Evolutionary conservation across 2,329 filamentous ascomycete species (phyloP).

Genomic region (Fusarium fujikuroi): DNA sequence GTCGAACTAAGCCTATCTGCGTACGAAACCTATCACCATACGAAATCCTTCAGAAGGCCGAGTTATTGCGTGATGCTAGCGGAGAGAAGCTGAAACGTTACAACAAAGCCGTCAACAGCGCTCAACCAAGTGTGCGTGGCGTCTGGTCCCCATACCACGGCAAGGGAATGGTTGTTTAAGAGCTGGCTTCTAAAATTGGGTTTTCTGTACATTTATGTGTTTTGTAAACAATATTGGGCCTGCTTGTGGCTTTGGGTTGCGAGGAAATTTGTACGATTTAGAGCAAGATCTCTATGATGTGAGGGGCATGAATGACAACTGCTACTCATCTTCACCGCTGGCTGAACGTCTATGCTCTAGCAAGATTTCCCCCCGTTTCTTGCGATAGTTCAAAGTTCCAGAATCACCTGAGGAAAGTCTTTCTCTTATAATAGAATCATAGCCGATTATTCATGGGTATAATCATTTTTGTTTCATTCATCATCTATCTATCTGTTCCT

Average conservation of each 20-base stretch:
- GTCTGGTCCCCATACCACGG: conserved; percentile 78
- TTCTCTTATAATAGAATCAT: background rate
- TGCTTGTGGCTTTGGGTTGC: conserved; percentile 45
- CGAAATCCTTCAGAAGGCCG: conserved; percentile 83
- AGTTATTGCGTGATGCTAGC: conserved; percentile 77
- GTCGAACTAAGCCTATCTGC: conserved; percentile 84
- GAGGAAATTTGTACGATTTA: conserved; percentile 44
- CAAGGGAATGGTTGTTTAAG: conserved; percentile 64
- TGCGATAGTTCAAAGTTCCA: background rate
- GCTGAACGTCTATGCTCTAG: background rate
- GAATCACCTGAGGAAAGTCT: background rate
- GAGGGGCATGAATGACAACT: conserved; percentile 27
- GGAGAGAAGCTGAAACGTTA: conserved; percentile 76
- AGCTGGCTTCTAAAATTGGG: background rate
- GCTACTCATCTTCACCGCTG: background rate
- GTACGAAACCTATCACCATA: conserved; percentile 85
- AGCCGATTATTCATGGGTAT: conserved; percentile 31
- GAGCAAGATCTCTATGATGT: conserved; percentile 36
- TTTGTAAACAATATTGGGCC: conserved; percentile 43
- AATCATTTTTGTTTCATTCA: conserved; percentile 41
- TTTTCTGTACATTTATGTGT: conserved; percentile 42
- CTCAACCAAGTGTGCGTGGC: conserved; percentile 74
- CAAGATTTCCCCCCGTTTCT: background rate
- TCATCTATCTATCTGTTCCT: conserved; percentile 36
- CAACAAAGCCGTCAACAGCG: conserved; percentile 72